Conservation (phyloP, 345 rosid species). For the Erucastrum elatum region DNA sequence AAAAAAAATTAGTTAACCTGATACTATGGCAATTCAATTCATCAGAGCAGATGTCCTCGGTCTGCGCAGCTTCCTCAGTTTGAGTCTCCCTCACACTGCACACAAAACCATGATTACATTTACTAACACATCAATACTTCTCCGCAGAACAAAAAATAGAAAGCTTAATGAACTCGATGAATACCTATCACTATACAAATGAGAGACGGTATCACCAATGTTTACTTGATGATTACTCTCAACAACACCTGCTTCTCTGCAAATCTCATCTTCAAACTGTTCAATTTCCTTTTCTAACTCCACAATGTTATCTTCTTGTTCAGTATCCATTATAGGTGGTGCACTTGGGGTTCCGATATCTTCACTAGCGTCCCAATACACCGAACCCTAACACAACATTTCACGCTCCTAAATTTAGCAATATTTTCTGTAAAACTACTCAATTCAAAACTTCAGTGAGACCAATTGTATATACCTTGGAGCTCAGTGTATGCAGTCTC, state of each 20-base stretch:
- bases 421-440: not conserved
- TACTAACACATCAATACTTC: not conserved
- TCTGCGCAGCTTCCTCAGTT: not conserved
- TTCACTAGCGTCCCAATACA: conserved; percentile 37
- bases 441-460: not conserved
- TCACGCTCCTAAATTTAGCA: conserved; percentile 15
- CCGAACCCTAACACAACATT: conserved; percentile 38
- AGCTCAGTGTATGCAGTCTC: conserved; percentile 49
- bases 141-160: not conserved
- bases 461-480: conserved; percentile 34
- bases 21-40: not conserved
- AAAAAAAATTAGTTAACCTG: not conserved
- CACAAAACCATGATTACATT: not conserved
- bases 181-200: not conserved
- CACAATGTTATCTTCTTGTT: conserved; percentile 41
- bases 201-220: not conserved
- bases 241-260: conserved; percentile 35
- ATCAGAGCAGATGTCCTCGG: not conserved
- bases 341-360: conserved; percentile 92
- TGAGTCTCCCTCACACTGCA: not conserved
- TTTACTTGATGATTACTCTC: conserved; percentile 21
- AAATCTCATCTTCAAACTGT: conserved; percentile 35
- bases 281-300: conserved; percentile 45
- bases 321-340: conserved; percentile 70
- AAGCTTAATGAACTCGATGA: not conserved